Conservation (phyloP, 768 basidiomycete genomes). For the Sarcodon aspratus region DNA sequence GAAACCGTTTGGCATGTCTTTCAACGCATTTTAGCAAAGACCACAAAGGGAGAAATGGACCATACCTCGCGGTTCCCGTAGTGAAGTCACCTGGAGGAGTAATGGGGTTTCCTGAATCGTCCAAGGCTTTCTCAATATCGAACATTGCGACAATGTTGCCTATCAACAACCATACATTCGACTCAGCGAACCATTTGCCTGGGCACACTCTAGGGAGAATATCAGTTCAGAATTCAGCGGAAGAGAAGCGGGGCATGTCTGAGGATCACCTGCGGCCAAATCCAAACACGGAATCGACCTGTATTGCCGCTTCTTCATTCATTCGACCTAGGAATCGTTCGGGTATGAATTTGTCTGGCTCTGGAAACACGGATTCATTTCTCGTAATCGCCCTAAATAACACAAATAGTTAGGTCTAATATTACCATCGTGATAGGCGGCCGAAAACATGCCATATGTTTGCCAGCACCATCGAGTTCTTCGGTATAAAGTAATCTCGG, state of each 20-base stretch:
- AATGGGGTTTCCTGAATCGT: constrained; percentile 28
- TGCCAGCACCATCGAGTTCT: constrained; percentile 1
- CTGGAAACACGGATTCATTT: not conserved
- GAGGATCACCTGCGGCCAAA: constrained; percentile 2
- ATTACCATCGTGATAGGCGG: not conserved
- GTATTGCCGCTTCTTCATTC: not conserved
- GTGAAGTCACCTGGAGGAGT: constrained; percentile 26
- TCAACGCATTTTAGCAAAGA: not conserved
- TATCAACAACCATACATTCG: constrained; percentile 33
- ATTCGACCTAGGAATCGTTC: not conserved
- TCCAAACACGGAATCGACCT: not conserved
- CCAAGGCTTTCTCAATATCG: constrained; percentile 28
- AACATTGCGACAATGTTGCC: constrained; percentile 34
- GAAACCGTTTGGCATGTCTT: not conserved
- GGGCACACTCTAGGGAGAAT: constrained; percentile 29
- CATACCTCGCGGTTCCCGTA: constrained; percentile 34
- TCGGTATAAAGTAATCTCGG: constrained; percentile 10
- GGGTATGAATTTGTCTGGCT: not conserved
- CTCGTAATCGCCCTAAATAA: not conserved
- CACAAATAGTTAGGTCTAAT: not conserved
- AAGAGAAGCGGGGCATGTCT: too few species aligned
- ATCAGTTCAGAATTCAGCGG: not conserved
- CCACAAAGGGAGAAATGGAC: not conserved
- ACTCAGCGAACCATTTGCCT: constrained; percentile 40
- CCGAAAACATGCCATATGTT: not conserved